phyloP scores from a whole-genome alignment of 148 eudicot genomes.

The Heliamphora exappendiculata region DNA sequence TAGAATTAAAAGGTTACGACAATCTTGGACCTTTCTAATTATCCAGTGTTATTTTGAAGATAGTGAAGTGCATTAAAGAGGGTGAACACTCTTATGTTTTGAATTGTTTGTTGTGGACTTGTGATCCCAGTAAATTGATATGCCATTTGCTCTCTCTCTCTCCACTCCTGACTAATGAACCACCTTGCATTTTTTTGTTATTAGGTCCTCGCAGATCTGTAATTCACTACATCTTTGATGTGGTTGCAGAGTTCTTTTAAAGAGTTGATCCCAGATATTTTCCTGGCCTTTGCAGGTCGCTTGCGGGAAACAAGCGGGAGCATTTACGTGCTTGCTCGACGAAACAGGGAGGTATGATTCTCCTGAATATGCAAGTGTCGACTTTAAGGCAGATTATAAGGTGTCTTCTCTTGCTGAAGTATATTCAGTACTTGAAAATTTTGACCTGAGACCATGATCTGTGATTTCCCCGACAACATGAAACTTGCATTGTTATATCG shows the following conservation, averaged over 20 bases:
- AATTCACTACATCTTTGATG: not conserved
- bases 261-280: not conserved
- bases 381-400: conserved; percentile 69
- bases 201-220: not conserved
- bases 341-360: conserved; percentile 81
- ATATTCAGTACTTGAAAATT: conserved; percentile 50
- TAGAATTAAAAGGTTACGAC: not conserved
- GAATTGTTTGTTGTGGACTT: not conserved
- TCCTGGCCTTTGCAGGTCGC: conserved; percentile 48
- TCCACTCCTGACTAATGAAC: not conserved
- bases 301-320: conserved; percentile 93
- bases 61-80: not conserved
- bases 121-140: not conserved
- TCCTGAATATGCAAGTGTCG: conserved; percentile 50
- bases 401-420: conserved; percentile 75
- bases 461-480: not conserved
- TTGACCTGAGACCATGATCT: conserved; percentile 50
- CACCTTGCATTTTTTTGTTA: not conserved
- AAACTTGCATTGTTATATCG: not conserved
- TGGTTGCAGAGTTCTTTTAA: not conserved
- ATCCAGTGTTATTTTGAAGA: not conserved
- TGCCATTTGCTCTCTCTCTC: not conserved
- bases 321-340: conserved; percentile 81
- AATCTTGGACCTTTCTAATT: not conserved
- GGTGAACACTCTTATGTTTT: too few relatives aligned